These are phyloP conservation scores for Phytopythium delawarense DNA, from an alignment of 352 stramenopile genomes.

Conservation along the genomic window DNA sequence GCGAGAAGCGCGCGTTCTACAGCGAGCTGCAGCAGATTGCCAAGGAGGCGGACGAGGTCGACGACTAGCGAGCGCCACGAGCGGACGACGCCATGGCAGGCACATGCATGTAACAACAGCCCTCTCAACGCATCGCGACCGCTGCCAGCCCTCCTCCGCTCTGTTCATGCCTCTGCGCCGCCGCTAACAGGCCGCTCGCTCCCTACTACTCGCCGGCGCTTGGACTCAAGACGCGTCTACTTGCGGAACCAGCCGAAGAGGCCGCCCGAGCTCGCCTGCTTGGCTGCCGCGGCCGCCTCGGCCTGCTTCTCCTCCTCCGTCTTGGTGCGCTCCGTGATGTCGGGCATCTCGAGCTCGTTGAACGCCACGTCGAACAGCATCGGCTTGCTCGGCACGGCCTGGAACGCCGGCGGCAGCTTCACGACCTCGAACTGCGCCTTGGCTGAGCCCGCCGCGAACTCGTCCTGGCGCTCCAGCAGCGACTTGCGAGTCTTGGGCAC, in stretches of 20 bases:
- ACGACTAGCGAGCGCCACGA: conserved; percentile 18
- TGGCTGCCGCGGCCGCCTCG: conserved; percentile 33
- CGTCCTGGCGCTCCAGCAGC: conserved; percentile 51
- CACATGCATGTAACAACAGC: conserved; percentile 5
- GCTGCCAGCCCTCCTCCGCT: not conserved
- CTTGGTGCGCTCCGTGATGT: conserved; percentile 73
- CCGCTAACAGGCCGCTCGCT: not conserved
- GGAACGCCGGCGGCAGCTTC: conserved; percentile 58
- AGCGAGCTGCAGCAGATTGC: conserved; percentile 41
- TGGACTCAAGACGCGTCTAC: conserved; percentile 16
- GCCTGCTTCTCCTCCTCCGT: conserved; percentile 67
- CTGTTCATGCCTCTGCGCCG: not conserved
- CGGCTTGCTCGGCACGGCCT: conserved; percentile 66
- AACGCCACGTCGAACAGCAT: conserved; percentile 82
- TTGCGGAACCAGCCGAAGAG: conserved; percentile 86
- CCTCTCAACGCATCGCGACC: not conserved
- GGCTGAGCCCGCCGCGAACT: conserved; percentile 41
- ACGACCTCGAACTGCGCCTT: conserved; percentile 62
- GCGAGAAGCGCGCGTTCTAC: conserved; percentile 45
- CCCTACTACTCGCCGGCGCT: not conserved
- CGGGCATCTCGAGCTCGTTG: conserved; percentile 76
- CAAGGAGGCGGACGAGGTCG: conserved; percentile 32
- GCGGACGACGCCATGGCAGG: not conserved
- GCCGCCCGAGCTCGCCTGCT: conserved; percentile 25
- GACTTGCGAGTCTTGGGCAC: conserved; percentile 20